These are phyloP conservation scores for Theileria parva DNA, from an alignment of 169 alveolate species.

Conservation along the genomic window DNA sequence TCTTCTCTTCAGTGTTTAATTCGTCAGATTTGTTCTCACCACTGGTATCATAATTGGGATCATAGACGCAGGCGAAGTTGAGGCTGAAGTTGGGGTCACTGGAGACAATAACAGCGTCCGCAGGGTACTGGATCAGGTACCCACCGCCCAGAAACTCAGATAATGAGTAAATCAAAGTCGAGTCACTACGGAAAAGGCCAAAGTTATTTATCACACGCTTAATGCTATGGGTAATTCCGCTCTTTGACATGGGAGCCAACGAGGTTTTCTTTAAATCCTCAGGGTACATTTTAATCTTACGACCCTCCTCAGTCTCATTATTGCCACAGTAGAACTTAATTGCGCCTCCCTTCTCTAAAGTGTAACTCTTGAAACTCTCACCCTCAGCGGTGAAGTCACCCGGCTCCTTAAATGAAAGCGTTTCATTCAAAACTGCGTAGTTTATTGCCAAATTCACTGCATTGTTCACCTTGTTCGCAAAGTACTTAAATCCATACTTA, in stretches of 20 bases:
- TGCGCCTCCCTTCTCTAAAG: constrained; percentile 41
- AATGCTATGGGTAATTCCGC: constrained; percentile 27
- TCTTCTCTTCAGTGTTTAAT: neutral
- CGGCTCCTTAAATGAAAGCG: constrained; percentile 8
- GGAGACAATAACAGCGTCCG: constrained; percentile 34
- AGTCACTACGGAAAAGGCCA: constrained; percentile 45
- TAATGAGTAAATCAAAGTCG: constrained; percentile 5
- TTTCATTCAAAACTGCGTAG: constrained; percentile 26
- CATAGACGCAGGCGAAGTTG: constrained; percentile 51
- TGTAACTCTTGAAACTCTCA: constrained; percentile 15
- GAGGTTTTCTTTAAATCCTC: constrained; percentile 24
- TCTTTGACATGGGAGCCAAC: constrained; percentile 34
- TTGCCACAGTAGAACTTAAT: constrained; percentile 41
- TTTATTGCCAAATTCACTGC: constrained; percentile 2
- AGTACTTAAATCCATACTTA: neutral
- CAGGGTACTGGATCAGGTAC: constrained; percentile 23
- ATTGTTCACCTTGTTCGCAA: constrained; percentile 1
- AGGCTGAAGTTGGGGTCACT: constrained; percentile 46
- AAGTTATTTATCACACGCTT: constrained; percentile 25
- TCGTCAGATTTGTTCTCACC: neutral
- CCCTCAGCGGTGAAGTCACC: constrained; percentile 38
- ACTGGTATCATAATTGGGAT: neutral
- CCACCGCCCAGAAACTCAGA: constrained; percentile 10
- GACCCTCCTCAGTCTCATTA: neutral
- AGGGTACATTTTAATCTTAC: constrained; percentile 17